Evolutionary conservation across 1,284 basidiomycete species (phyloP), one percentile per base, ranked within the genome.

Genomic region (Chondrostereum purpureum): DNA sequence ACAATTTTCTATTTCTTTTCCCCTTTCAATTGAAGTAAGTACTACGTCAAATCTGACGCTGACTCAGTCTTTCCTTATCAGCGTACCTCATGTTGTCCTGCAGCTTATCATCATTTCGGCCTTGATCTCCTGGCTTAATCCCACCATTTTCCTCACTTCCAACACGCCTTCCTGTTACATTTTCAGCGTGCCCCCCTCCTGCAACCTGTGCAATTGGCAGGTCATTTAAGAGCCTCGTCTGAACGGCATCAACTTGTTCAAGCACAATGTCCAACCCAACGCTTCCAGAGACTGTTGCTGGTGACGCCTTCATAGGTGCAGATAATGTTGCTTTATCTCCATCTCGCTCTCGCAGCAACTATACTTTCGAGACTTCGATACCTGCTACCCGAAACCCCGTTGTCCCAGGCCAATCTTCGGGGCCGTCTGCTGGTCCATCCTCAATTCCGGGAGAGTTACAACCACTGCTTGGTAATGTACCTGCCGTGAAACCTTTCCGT

Each of bases 401-500:
- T 31, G n/a, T 31, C 8, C 27, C 8, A 31, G 27, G 27, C n/a
- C 8, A 31, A 31, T 31, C 27, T 8, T 31, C 27, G 8, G 27
- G 8, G n/a, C 27, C 27, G 8, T 10, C 22, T 3, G 20, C 16
- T 22, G 16, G 20, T 40, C 16, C 8, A 40, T 17, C 14, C 10
- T 12, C 17, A 5, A 18, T 21, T 10, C 3, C 39, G 13, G 22
- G n/a, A 18, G 39, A 41, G n/a, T 21, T 18, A 1, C 17, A 24
- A 24, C 45, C 39, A 12, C 14, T 46, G 27, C 21, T 46, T 23
- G n/a, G 19, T 33, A 17, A 31, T 37, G 11, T 36, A 17, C 43
- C n/a, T 33, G 39, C n/a, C 13, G 49, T 49, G 45, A 49, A 53
- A 45, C 50, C 50, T 16, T 51, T 53, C 17, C 39, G 49, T 36